phyloP scores from a whole-genome alignment of 352 stramenopile species.

The Pythium oligandrum region DNA sequence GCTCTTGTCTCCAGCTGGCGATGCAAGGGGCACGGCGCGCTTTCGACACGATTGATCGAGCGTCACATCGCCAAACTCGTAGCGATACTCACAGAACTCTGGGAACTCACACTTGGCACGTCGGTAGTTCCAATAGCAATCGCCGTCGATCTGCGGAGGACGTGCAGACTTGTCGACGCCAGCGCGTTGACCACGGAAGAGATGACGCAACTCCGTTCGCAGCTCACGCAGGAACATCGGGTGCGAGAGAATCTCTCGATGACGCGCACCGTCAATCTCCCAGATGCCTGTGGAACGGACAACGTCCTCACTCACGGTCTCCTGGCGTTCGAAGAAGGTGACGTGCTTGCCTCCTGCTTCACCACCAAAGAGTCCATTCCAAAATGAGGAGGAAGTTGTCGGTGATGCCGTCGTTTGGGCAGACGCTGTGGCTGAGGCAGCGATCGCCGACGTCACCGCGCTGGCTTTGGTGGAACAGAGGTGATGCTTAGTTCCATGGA shows the following conservation, averaged over 20 bases:
- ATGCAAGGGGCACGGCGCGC: conserved; percentile 1
- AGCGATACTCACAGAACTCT: conserved; percentile 79
- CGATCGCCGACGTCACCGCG: no score
- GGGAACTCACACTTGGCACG: conserved; percentile 64
- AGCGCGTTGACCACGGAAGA: conserved; percentile 28
- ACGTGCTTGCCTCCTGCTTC: conserved; percentile 41
- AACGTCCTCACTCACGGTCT: no score
- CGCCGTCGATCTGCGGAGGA: conserved; percentile 59
- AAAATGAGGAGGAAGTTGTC: conserved; percentile 27
- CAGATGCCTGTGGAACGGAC: conserved; percentile 48
- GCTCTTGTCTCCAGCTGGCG: no score
- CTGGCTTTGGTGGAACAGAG: no score
- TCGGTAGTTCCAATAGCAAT: conserved; percentile 86
- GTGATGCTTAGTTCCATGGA: conserved; percentile 1
- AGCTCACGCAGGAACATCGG: conserved; percentile 70
- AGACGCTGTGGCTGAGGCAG: neutral
- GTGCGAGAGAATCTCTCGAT: conserved; percentile 74
- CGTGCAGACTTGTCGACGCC: conserved; percentile 25
- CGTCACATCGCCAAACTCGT: conserved; percentile 74
- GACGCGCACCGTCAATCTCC: conserved; percentile 67
- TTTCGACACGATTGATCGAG: conserved; percentile 80
- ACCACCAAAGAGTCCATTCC: conserved; percentile 57
- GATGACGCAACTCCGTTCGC: conserved; percentile 56
- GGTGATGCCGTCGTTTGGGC: neutral
- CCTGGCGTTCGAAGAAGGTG: conserved; percentile 56